Evolutionary conservation across 2,329 filamentous ascomycete species (phyloP).

Genomic region (Penicillium sp.): DNA sequence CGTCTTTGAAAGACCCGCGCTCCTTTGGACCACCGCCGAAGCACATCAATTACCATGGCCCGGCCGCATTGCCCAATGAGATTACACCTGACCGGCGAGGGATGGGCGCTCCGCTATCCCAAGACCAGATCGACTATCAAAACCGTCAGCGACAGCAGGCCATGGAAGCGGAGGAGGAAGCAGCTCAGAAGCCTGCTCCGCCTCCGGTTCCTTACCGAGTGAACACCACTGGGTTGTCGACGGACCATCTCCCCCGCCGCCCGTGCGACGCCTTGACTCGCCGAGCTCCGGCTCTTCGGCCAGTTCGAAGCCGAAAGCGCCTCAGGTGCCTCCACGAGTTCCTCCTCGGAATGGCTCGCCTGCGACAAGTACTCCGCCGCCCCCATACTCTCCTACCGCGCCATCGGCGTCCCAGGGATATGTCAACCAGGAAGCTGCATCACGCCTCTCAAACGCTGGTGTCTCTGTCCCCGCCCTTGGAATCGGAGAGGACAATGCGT

Average conservation of each 20-base stretch:
- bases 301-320: conserved; percentile 41
- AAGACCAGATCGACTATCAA: conserved; percentile 33
- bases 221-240: conserved; percentile 67
- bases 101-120: conserved; percentile 42
- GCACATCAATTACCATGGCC: conserved; percentile 50
- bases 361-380: conserved; percentile 40
- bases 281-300: conserved; percentile 24
- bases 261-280: conserved; percentile 46
- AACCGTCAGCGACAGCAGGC: conserved; percentile 29
- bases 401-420: conserved; percentile 33
- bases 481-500: conserved; percentile 51
- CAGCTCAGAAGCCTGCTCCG: conserved; percentile 36
- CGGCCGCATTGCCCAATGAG: conserved; percentile 42
- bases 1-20: conserved; percentile 66
- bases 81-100: conserved; percentile 43
- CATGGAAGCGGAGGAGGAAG: conserved; percentile 28
- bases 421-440: conserved; percentile 57
- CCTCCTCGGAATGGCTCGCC: conserved; percentile 61
- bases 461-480: conserved; percentile 73
- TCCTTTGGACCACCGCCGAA: conserved; percentile 78
- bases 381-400: conserved; percentile 45
- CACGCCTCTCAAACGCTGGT: conserved; percentile 65
- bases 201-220: conserved; percentile 62
- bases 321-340: conserved; percentile 60
- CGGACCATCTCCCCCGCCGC: conserved; percentile 64